Evolutionary conservation across 2,329 filamentous ascomycete genomes (phyloP).

Genomic region (Sclerotinia nivalis): DNA sequence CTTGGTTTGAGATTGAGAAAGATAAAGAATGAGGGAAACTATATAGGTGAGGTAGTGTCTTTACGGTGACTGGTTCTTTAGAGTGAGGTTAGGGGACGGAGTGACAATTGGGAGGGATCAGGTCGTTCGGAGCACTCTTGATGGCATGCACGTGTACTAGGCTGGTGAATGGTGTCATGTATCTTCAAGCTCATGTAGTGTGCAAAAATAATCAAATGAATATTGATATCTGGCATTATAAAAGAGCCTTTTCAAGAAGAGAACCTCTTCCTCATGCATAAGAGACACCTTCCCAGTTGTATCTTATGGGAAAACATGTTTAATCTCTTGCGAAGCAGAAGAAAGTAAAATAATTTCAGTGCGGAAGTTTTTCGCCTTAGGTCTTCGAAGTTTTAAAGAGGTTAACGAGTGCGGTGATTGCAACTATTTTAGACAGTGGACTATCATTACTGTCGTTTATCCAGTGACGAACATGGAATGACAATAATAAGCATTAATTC

Average conservation of each 20-base stretch:
- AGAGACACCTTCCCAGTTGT: too few relatives aligned
- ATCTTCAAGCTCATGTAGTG: too few relatives aligned
- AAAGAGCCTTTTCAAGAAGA: too few relatives aligned
- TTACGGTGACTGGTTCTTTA: rapidly evolving
- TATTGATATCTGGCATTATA: too few relatives aligned
- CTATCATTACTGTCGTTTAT: background rate
- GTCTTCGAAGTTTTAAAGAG: background rate
- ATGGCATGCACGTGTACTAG: too few relatives aligned
- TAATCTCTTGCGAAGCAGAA: too few relatives aligned
- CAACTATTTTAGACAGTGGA: background rate
- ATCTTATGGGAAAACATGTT: too few relatives aligned
- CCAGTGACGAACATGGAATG: background rate
- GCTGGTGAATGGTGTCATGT: too few relatives aligned
- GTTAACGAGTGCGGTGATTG: background rate
- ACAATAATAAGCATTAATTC: background rate
- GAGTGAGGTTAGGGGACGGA: background rate
- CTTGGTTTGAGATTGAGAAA: background rate
- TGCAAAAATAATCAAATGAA: too few relatives aligned
- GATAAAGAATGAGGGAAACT: background rate
- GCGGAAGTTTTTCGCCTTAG: background rate
- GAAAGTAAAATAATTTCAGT: background rate
- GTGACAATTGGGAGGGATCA: background rate
- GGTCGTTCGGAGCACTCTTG: too few relatives aligned
- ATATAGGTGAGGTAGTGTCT: background rate
- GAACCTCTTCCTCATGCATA: too few relatives aligned